Base-by-base conservation (phyloP, 768 basidiomycete genomes). In the Tylopilus sp. region DNA sequence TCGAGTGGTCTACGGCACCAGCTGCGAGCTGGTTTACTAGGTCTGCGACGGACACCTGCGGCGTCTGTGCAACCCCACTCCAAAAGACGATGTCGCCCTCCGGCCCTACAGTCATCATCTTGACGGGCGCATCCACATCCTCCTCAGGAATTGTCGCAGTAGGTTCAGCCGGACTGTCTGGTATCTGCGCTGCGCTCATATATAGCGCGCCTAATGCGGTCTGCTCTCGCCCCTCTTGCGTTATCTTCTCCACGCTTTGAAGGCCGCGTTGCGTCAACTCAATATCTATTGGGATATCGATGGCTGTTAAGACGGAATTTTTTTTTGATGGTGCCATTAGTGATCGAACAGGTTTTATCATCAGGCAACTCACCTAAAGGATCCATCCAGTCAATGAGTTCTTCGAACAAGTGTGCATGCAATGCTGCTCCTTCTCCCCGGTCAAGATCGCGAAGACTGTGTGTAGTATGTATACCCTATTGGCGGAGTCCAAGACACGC, bases 381-480 rank as follows among this genome's bases (percentile, higher is more conserved):
- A 64, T 93, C 91, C 62, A 74, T 75, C 90, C 90, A 93, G 74
- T 93, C 91, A 58, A 91, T 75, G 51, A 82, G 77, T 73, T 92
- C 91, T 73, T 92, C 91, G 69, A 92, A 92, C 55, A 88, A 63
- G 66, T 84, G 86, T 55, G 82, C 81, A 65, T 92, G 90, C 61
- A 93, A 67, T 47, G 91, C 88, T 50, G 88, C 88, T 44, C 91
- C 91, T 69, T 92, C 91, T 67, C 82, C 86, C 67, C 88, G 81
- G 72, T 93, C 91, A 75, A 93, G 76, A 72, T 91, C 90, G 66
- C 89, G 89, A 58, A 88, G 69, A 74, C 77, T 87, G 71, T 88
- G 85, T 57, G 75, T 61, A 64, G 76, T 73, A 74, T 86, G 85
- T 67, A 77, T 73, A 73, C 85, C 87, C 90, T 93, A 79, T 71